A percentile compares a stretch with the other conserved stretches of the same genome.
Conservation (phyloP, 139 green algal genomes). For the Deuterostichococcus epilithicus region DNA sequence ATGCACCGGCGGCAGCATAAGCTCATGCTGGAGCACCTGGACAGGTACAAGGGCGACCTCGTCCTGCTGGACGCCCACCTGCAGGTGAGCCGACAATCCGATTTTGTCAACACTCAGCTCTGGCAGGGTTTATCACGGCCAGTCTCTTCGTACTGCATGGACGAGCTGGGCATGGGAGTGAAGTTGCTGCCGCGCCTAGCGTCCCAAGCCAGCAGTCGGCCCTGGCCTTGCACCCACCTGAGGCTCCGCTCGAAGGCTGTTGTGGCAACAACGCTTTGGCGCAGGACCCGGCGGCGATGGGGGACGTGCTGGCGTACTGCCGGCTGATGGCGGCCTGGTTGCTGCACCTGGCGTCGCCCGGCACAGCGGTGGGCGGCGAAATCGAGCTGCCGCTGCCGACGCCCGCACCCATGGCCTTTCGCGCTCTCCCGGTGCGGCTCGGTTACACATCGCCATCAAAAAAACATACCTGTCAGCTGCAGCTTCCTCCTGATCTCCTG, state of each 20-base stretch:
- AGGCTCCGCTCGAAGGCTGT: neutral
- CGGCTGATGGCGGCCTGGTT: constrained; percentile 74
- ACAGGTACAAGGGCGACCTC: neutral
- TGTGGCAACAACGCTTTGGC: too few species aligned
- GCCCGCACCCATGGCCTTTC: constrained; percentile 47
- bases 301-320: constrained; percentile 52
- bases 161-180: neutral
- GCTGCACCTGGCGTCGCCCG: constrained; percentile 47
- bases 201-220: neutral
- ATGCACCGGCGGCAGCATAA: neutral
- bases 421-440: constrained; percentile 44
- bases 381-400: constrained; percentile 59
- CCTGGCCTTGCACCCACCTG: neutral
- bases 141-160: too few species aligned
- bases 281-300: constrained; percentile 42
- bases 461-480: too few species aligned
- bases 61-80: neutral
- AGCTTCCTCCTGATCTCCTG: neutral
- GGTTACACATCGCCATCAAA: neutral
- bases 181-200: neutral
- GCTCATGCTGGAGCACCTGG: neutral
- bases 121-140: too few species aligned
- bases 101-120: too few species aligned
- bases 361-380: constrained; percentile 7
- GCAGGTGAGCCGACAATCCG: neutral